Evolutionary conservation across 805 yeast genomes (phyloP).

Genomic region (Kodamaea restingae): DNA sequence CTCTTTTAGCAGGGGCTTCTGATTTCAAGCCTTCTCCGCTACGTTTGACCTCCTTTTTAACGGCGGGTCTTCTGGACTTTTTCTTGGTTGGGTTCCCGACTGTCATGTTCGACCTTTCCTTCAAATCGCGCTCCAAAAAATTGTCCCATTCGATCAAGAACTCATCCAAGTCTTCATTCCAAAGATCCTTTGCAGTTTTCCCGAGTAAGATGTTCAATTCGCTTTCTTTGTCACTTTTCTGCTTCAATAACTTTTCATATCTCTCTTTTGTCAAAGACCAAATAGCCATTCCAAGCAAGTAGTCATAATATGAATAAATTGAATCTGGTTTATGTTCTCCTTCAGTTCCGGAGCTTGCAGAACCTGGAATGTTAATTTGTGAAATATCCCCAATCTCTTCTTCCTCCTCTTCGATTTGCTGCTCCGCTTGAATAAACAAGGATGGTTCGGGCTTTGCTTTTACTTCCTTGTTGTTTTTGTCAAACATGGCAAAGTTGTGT

Average conservation of each 20-base stretch:
- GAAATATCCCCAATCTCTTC: conserved; percentile 38
- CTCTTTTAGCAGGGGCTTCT: conserved; percentile 8
- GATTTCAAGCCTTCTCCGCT: conserved; percentile 1
- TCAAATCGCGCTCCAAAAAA: conserved; percentile 63
- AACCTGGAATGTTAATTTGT: conserved; percentile 24
- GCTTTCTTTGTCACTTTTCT: conserved; percentile 65
- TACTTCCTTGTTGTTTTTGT: conserved; percentile 63
- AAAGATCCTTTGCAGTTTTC: conserved; percentile 77
- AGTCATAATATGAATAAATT: conserved; percentile 69
- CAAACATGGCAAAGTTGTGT: conserved; percentile 72
- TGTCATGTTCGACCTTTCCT: conserved; percentile 49
- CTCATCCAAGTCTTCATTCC: conserved; percentile 78
- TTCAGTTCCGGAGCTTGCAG: conserved; percentile 22
- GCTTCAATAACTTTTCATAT: conserved; percentile 72
- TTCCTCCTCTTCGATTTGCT: conserved; percentile 35
- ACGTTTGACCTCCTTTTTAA: conserved; percentile 9
- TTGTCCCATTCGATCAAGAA: conserved; percentile 64
- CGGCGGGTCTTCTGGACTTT: conserved; percentile 11
- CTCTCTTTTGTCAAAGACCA: conserved; percentile 92
- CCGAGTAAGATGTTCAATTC: conserved; percentile 65
- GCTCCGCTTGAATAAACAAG: conserved; percentile 26
- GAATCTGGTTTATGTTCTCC: conserved; percentile 50
- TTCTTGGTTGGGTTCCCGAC: conserved; percentile 17
- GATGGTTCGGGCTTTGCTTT: conserved; percentile 32
- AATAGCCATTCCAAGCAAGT: conserved; percentile 84